A percentile compares a stretch with the other conserved stretches of the same genome.
Conservation (phyloP, 805 yeast species). For the Saturnispora hagleri region DNA sequence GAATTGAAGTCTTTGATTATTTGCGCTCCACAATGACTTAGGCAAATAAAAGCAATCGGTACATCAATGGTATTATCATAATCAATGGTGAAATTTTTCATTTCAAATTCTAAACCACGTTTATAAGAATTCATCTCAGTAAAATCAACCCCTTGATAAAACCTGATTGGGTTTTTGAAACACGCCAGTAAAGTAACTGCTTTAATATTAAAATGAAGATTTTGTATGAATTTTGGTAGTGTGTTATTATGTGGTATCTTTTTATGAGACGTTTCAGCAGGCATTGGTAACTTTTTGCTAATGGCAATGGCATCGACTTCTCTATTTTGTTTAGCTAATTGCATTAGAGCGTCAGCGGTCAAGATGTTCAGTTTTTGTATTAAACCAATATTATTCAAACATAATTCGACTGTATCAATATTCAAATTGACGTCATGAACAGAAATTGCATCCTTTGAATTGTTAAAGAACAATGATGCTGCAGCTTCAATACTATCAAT, state of each 20-base stretch:
- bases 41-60: slow-evolving; percentile 9
- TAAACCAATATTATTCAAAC: slow-evolving; percentile 7
- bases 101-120: slow-evolving; percentile 19
- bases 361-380: not conserved
- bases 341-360: not conserved
- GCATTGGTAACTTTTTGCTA: not conserved
- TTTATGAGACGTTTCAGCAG: not conserved
- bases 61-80: slow-evolving; percentile 12
- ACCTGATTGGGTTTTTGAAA: slow-evolving; percentile 24
- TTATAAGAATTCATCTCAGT: slow-evolving; percentile 20
- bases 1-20: slow-evolving; percentile 19
- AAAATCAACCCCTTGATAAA: slow-evolving; percentile 23
- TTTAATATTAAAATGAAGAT: slow-evolving; percentile 10
- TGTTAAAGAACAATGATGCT: slow-evolving; percentile 8
- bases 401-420: slow-evolving; percentile 9
- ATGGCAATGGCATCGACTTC: not conserved
- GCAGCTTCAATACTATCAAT: slow-evolving; percentile 15
- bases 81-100: slow-evolving; percentile 3
- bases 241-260: too few species aligned
- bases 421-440: slow-evolving; percentile 5
- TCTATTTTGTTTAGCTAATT: not conserved
- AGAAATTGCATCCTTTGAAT: slow-evolving; percentile 3
- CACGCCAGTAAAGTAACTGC: slow-evolving; percentile 19
- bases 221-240: slow-evolving; percentile 11
- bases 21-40: slow-evolving; percentile 9